phyloP scores from a whole-genome alignment of 768 basidiomycete genomes.

The Erythrobasidium yunnanense region DNA sequence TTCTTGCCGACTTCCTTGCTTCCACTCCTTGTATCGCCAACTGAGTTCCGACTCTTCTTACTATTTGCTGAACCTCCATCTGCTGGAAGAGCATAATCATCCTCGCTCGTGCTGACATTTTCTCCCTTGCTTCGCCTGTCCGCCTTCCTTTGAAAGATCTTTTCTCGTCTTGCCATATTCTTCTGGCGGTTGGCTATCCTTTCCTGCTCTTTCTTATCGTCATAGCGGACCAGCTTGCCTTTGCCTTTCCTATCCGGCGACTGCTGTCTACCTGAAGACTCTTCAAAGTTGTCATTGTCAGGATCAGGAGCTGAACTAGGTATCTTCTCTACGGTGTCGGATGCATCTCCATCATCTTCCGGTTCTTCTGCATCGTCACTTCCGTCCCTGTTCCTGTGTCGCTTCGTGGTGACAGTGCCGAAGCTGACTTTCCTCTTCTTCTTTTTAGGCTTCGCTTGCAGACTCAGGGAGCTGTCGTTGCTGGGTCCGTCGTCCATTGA shows the following conservation, averaged over 20 bases:
- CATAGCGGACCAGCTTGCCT: too few relatives aligned
- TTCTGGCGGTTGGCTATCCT: background rate
- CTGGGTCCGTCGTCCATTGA: background rate
- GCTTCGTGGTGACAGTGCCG: background rate
- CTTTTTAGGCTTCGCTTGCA: background rate
- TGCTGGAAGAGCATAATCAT: background rate
- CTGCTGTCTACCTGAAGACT: too few relatives aligned
- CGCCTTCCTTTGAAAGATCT: too few relatives aligned
- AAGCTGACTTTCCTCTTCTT: background rate
- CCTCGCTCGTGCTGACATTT: background rate
- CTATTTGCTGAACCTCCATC: background rate
- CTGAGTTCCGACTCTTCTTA: background rate
- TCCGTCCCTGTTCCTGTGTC: background rate
- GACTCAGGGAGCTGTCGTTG: too few relatives aligned
- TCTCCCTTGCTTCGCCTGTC: too few relatives aligned
- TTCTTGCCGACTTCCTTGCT: background rate
- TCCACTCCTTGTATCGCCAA: background rate
- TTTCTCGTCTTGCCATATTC: background rate
- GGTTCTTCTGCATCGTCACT: background rate
- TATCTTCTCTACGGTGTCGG: background rate
- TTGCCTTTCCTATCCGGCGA: too few relatives aligned
- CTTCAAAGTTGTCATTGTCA: too few relatives aligned
- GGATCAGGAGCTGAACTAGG: background rate
- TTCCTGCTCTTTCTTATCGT: background rate
- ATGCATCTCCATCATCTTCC: background rate